A percentile compares a stretch with the other conserved stretches of the same genome.
These are phyloP conservation scores for Magnusiomyces tetraspermus DNA, from an alignment of 1,139 yeast genomes.

Conservation along the genomic window DNA sequence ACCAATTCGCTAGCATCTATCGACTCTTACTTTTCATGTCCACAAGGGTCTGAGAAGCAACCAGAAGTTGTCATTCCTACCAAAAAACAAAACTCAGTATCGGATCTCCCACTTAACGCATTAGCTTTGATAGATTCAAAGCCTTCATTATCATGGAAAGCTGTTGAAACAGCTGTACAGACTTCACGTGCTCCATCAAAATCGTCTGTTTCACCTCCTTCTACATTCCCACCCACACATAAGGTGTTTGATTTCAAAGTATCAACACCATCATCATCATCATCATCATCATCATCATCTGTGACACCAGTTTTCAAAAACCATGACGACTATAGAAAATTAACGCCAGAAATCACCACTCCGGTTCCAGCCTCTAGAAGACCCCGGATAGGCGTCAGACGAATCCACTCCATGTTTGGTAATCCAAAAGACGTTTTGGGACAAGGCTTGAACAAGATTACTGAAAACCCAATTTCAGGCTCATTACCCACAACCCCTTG, in stretches of 20 bases:
- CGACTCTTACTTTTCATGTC: neutral
- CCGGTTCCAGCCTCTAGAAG: neutral
- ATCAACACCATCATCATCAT: neutral
- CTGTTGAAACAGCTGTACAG: neutral
- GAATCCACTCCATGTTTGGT: conserved; percentile 62
- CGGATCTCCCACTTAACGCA: conserved; percentile 3
- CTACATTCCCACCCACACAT: no score
- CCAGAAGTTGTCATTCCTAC: neutral
- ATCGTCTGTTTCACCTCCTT: no score
- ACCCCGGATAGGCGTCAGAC: conserved; percentile 32
- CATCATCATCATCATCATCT: neutral
- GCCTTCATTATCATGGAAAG: conserved; percentile 1
- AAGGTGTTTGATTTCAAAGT: neutral
- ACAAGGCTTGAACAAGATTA: conserved; percentile 22
- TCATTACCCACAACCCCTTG: conserved; percentile 11
- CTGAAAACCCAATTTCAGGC: conserved; percentile 7
- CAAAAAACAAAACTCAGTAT: neutral
- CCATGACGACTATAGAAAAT: neutral
- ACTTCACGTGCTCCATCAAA: conserved; percentile 3
- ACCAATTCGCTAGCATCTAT: conserved; percentile 5
- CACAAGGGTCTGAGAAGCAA: neutral
- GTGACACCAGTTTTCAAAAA: neutral
- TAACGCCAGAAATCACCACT: neutral
- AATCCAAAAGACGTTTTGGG: conserved; percentile 33
- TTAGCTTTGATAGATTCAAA: neutral